Percentiles rank a stretch among this genome's conserved stretches.
Conservation (phyloP, 2,329 filamentous ascomycete genomes). For the Gliomastix tumulicola region DNA sequence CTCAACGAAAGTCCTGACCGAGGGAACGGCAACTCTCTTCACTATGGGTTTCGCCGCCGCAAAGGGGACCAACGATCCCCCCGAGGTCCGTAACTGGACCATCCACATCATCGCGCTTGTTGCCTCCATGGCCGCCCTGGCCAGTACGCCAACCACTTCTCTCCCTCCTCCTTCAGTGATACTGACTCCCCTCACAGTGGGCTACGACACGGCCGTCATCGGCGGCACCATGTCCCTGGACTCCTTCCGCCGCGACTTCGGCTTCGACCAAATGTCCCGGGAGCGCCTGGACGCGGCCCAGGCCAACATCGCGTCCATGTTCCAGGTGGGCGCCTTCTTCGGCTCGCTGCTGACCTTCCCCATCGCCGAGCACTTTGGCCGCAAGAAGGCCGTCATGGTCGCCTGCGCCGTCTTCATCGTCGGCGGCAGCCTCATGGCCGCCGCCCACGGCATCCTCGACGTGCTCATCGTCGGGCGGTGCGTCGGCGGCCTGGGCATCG, state of each 20-base stretch:
- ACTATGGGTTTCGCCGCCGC: too few species aligned
- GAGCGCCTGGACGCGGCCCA: constrained; percentile 10
- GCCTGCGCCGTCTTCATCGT: constrained; percentile 39
- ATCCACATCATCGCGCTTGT: constrained; percentile 22
- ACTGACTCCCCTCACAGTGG: too few species aligned
- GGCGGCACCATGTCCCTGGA: constrained; percentile 12
- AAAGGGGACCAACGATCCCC: constrained; percentile 27
- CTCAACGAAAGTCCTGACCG: too few species aligned
- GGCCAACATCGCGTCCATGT: constrained; percentile 15
- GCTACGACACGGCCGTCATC: constrained; percentile 11
- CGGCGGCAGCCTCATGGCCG: constrained; percentile 44
- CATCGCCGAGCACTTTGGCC: constrained; percentile 30
- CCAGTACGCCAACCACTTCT: too few species aligned
- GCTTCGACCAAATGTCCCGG: constrained; percentile 5
- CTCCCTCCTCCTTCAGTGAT: too few species aligned
- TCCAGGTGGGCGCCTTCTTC: constrained; percentile 20
- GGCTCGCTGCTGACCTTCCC: constrained; percentile 21
- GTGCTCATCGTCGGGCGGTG: constrained; percentile 50
- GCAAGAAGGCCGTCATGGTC: constrained; percentile 25
- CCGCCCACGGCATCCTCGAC: constrained; percentile 31
- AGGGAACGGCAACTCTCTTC: too few species aligned
- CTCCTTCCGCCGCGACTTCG: constrained; percentile 13
- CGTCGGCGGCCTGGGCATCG: constrained; percentile 41
- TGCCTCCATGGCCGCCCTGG: constrained; percentile 23
- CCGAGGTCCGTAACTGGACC: constrained; percentile 23